phyloP scores from a whole-genome alignment of 495 filamentous ascomycete species.

The Echria macrotheca region DNA sequence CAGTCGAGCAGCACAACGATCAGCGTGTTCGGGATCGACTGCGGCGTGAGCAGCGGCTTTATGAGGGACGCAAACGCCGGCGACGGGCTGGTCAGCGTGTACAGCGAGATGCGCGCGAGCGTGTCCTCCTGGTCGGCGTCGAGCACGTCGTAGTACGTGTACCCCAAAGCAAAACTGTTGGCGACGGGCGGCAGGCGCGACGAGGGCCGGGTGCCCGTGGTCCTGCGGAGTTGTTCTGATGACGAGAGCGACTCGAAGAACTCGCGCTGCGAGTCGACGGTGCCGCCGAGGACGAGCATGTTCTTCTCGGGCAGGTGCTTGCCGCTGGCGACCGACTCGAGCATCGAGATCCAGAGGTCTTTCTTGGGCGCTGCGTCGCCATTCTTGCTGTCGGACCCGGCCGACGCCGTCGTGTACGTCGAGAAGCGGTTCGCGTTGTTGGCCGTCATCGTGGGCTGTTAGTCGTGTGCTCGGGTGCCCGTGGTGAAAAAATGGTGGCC shows the following conservation, averaged over 20 bases:
- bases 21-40: conserved; percentile 80
- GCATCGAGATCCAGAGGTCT: conserved; percentile 92
- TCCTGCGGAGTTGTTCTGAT: conserved; percentile 54
- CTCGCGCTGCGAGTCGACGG: conserved; percentile 81
- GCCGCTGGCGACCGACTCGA: conserved; percentile 83
- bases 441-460: conserved; percentile 50
- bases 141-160: conserved; percentile 91
- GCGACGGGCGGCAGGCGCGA: conserved; percentile 74
- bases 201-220: conserved; percentile 52
- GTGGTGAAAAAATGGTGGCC: too few species aligned
- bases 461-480: too few species aligned
- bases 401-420: conserved; percentile 45
- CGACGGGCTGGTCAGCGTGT: conserved; percentile 78
- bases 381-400: conserved; percentile 45
- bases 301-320: conserved; percentile 92
- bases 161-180: conserved; percentile 89
- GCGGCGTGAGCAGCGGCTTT: conserved; percentile 76
- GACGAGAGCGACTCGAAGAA: conserved; percentile 77
- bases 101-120: conserved; percentile 84
- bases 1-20: conserved; percentile 88
- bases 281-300: conserved; percentile 79
- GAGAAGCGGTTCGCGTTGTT: conserved; percentile 50
- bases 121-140: conserved; percentile 96
- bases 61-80: conserved; percentile 78
- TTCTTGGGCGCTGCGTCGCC: conserved; percentile 65